Evolutionary conservation across 768 basidiomycete species (phyloP), one percentile per base, ranked within the genome.

Genomic region (Pleurotus tuber-regium): DNA sequence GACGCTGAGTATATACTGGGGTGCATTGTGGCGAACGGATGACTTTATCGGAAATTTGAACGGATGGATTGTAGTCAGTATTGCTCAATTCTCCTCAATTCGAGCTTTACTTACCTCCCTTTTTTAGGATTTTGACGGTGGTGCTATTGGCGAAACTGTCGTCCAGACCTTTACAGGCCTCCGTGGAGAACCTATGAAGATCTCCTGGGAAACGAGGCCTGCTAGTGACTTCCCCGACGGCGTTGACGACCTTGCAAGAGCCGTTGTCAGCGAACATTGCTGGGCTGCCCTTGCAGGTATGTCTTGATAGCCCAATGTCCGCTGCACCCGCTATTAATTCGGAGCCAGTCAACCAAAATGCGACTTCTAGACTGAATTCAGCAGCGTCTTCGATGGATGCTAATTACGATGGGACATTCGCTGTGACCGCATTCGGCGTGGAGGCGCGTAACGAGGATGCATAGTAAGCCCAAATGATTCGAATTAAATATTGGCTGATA

Each of bases 41-140:
- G 29, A 24, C 23, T 71, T 63, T 30, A 70, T 54, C 1, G 62
- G 68, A 31, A 75, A 76, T 21, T 59, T 86, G 24, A 60, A 71
- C 16, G 82, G 79, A 1, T 83, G 75, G 71, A 71, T 86, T 1
- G 76, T 86, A 16, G 83, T 84, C 51, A 38, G 80, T n/a, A 35
- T 43, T 16, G 2, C 6, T 43, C 23, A 24, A 4, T 40, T 26
- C 26, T 40, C 19, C 19, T 9, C 19, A 3, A 5, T 18, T 21
- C 14, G 18, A 14, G 19, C 11, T 9, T 21, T 11, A 39, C 43
- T 19, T 31, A 35, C 19, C 4, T 4, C n/a, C 44, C 23, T 36
- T 2, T 43, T 10, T 38, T 26, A 85, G 82, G 83, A 86, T 57
- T 84, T 84, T 54, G 84, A 86, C 39, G 82, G 78, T 6, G 76